Evolutionary conservation across 306 rosid species (phyloP).

Genomic region (Abrus precatorius): DNA sequence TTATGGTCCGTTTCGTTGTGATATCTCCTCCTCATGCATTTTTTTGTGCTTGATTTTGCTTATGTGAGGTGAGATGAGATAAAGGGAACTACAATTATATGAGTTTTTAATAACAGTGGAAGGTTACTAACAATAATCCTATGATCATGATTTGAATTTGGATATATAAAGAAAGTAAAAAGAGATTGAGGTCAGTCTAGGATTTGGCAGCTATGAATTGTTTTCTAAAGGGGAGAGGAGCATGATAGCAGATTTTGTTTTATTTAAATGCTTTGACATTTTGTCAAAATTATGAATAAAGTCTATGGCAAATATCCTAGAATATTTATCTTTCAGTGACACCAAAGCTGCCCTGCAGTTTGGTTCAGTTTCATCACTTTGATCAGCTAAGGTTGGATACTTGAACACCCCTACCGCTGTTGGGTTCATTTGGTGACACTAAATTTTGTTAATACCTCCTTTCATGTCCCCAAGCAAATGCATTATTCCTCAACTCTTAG

Average conservation of each 20-base stretch:
- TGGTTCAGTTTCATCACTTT: conserved; percentile 42
- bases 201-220: conserved; percentile 28
- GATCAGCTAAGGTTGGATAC: conserved; percentile 30
- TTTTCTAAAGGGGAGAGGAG: conserved; percentile 14
- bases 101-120: conserved; percentile 11
- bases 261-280: conserved; percentile 32
- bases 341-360: conserved; percentile 30
- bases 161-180: conserved; percentile 3
- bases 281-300: conserved; percentile 28
- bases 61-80: neutral
- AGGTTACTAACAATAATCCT: conserved; percentile 13
- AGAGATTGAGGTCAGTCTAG: neutral
- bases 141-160: neutral
- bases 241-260: conserved; percentile 16
- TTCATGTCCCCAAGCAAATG: conserved; percentile 37
- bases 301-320: neutral
- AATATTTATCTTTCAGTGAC: conserved; percentile 31
- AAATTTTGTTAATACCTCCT: conserved; percentile 5
- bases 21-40: neutral
- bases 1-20: neutral
- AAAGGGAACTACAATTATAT: neutral
- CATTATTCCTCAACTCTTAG: conserved; percentile 8
- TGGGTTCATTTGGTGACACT: neutral
- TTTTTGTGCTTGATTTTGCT: conserved; percentile 4
- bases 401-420: conserved; percentile 1